phyloP scores from a whole-genome alignment of 2,329 filamentous ascomycete species.

The Alternaria angustiovoidea region DNA sequence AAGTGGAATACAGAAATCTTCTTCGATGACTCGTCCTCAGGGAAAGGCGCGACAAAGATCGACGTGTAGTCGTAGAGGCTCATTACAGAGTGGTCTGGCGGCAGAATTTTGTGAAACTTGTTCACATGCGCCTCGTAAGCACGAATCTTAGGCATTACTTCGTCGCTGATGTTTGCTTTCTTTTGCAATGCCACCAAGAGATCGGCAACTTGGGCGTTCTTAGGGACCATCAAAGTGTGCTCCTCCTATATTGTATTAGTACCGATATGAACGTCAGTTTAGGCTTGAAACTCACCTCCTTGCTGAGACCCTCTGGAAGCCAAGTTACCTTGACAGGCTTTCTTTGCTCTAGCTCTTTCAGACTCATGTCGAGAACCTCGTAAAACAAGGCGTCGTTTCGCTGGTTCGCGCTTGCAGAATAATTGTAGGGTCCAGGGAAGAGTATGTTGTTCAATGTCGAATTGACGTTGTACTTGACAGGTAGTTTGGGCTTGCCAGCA shows the following conservation, averaged over 20 bases:
- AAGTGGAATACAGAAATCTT: conserved; percentile 90
- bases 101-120: conserved; percentile 83
- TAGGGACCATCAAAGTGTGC: conserved; percentile 84
- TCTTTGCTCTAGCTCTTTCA: conserved; percentile 92
- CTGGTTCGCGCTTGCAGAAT: conserved; percentile 72
- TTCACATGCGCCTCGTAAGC: conserved; percentile 84
- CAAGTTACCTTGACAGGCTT: conserved; percentile 84
- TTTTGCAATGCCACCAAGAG: conserved; percentile 78
- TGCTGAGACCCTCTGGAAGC: conserved; percentile 88
- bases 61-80: conserved; percentile 86
- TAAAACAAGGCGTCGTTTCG: conserved; percentile 84
- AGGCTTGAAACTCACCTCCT: conserved; percentile 70
- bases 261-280: background rate
- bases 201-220: conserved; percentile 82
- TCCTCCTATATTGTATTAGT: conserved; percentile 65
- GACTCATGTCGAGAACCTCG: conserved; percentile 91
- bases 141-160: conserved; percentile 75
- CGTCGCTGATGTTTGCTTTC: conserved; percentile 80
- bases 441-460: conserved; percentile 82
- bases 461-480: conserved; percentile 76
- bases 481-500: conserved; percentile 77
- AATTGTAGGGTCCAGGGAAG: conserved; percentile 72
- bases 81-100: conserved; percentile 74
- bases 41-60: conserved; percentile 81
- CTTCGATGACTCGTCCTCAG: conserved; percentile 70